Conservation (phyloP, 202 grass and related monocot genomes). For the Elaeis oleifera region DNA sequence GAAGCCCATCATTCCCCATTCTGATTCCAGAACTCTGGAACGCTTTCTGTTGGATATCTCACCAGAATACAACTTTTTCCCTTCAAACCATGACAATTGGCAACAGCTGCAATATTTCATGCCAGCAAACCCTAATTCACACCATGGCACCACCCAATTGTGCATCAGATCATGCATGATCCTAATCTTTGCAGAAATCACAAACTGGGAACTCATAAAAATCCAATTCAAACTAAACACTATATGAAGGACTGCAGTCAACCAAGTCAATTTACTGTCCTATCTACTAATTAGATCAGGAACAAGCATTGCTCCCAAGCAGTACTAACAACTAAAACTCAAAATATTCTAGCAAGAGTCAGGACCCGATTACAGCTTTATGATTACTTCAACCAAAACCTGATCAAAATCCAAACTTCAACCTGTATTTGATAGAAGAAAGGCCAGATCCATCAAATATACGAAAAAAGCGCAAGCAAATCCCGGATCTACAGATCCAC, state of each 20-base stretch:
- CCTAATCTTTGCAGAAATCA: too few species aligned
- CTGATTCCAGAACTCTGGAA: background rate
- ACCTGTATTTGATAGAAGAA: background rate
- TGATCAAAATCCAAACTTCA: slow-evolving; percentile 5
- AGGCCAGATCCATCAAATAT: slow-evolving; percentile 4
- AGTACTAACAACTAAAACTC: slow-evolving; percentile 10
- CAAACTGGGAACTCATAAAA: too few species aligned
- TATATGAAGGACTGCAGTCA: too few species aligned
- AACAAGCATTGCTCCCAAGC: too few species aligned
- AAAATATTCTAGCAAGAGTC: background rate
- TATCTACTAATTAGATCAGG: too few species aligned
- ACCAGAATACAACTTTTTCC: background rate
- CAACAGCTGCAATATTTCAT: too few species aligned
- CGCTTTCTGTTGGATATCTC: background rate
- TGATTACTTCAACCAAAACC: background rate
- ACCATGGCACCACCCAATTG: too few species aligned
- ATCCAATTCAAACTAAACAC: too few species aligned
- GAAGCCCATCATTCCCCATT: background rate
- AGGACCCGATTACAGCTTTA: background rate
- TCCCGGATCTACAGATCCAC: background rate
- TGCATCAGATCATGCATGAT: too few species aligned
- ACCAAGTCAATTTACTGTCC: too few species aligned
- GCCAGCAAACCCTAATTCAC: too few species aligned
- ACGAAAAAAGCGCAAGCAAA: background rate
- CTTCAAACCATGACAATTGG: slow-evolving; percentile 1